These are phyloP conservation scores for Agarophyton chilense DNA, from an alignment of 23 red algal genomes.

Conservation along the genomic window DNA sequence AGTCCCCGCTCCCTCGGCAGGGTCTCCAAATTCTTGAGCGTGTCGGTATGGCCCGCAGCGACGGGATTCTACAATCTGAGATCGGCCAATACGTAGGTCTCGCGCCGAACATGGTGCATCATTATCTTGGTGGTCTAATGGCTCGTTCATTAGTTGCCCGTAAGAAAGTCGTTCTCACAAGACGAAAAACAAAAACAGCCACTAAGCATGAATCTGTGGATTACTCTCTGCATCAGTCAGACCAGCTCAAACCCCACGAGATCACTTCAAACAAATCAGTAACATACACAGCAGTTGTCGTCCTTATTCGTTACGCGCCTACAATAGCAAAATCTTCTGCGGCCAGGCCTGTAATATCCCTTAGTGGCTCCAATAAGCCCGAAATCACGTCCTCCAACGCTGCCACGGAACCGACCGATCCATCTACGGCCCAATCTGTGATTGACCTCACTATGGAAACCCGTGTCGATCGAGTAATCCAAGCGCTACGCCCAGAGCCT, in stretches of 20 bases:
- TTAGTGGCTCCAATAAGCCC: background rate
- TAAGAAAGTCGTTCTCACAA: conserved; percentile 45
- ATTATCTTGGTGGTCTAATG: conserved; percentile 33
- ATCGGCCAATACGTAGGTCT: conserved; percentile 12
- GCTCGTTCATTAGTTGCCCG: conserved; percentile 20
- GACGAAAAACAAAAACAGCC: background rate
- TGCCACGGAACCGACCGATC: background rate
- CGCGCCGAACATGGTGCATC: conserved; percentile 34
- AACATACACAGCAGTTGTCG: conserved; percentile 50
- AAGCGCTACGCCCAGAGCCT: background rate
- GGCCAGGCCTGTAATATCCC: background rate
- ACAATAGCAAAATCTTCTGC: conserved; percentile 1
- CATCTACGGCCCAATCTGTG: background rate
- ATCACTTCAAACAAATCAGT: background rate
- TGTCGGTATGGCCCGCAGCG: conserved; percentile 4
- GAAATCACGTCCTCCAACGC: background rate
- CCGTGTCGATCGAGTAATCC: conserved; percentile 23
- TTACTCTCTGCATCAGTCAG: background rate
- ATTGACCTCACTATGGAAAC: conserved; percentile 17
- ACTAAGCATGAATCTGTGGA: background rate
- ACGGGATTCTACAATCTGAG: conserved; percentile 52
- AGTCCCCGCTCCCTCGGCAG: conserved; percentile 2
- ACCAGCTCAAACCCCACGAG: background rate
- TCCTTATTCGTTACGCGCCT: conserved; percentile 15
- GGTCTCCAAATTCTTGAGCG: conserved; percentile 15